These are phyloP conservation scores for Fusarium virguliforme DNA, from an alignment of 2,329 filamentous ascomycete species.

Conservation along the genomic window DNA sequence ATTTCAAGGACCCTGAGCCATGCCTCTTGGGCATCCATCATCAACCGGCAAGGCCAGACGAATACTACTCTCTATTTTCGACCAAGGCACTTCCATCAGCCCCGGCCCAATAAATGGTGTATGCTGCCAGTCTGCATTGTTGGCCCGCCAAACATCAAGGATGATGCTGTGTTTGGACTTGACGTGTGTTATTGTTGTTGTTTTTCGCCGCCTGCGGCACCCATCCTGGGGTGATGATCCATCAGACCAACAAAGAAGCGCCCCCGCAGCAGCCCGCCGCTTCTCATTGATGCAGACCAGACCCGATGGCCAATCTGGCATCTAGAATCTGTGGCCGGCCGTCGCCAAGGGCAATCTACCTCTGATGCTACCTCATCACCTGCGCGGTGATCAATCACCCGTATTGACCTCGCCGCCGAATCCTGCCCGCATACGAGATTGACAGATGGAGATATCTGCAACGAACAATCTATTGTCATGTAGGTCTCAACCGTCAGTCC, in stretches of 20 bases:
- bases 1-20: constrained; percentile 25
- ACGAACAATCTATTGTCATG: constrained; percentile 15
- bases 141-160: constrained; percentile 42
- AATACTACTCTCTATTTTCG: constrained; percentile 24
- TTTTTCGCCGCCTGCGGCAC: constrained; percentile 24
- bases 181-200: constrained; percentile 42
- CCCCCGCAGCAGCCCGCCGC: constrained; percentile 23
- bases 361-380: constrained; percentile 5
- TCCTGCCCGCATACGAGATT: constrained; percentile 24
- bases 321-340: constrained; percentile 24
- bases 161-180: constrained; percentile 29
- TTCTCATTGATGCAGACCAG: constrained; percentile 41
- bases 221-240: constrained; percentile 12
- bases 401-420: neutral
- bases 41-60: constrained; percentile 39
- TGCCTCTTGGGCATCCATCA: constrained; percentile 37
- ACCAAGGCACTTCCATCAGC: constrained; percentile 19
- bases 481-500: constrained; percentile 19
- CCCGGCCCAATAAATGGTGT: constrained; percentile 16
- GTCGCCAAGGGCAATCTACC: constrained; percentile 13
- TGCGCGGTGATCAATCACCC: neutral
- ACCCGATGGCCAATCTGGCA: constrained; percentile 36
- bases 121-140: constrained; percentile 38
- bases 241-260: constrained; percentile 10
- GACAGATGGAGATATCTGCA: neutral